A percentile compares a stretch with the other conserved stretches of the same genome.
These are phyloP conservation scores for Trypanosomatidae sp. DNA, from an alignment of 208 protist genomes.

Conservation along the genomic window DNA sequence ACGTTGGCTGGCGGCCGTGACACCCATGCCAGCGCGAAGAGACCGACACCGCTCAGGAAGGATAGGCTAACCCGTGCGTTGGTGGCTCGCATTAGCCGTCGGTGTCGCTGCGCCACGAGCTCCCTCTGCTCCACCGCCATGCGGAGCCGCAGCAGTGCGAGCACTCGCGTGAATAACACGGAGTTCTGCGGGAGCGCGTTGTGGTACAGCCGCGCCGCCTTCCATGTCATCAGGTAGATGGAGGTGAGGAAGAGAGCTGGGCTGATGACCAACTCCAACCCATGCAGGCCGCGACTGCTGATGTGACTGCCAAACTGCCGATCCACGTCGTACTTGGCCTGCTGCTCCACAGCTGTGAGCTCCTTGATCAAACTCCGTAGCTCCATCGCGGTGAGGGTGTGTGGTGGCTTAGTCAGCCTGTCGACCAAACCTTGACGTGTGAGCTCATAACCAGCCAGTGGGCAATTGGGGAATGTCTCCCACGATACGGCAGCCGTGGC, in stretches of 20 bases:
- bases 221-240: constrained; percentile 75
- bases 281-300: constrained; percentile 42
- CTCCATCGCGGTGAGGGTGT: constrained; percentile 39
- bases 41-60: constrained; percentile 48
- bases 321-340: constrained; percentile 66
- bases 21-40: constrained; percentile 42
- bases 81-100: constrained; percentile 66
- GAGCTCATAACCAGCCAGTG: constrained; percentile 63
- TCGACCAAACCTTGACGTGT: constrained; percentile 51
- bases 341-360: constrained; percentile 63
- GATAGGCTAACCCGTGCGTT: constrained; percentile 61
- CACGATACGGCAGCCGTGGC: constrained; percentile 4
- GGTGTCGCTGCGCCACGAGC: constrained; percentile 59
- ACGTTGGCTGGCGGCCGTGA: constrained; percentile 50
- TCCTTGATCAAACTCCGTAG: constrained; percentile 50
- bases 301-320: constrained; percentile 47
- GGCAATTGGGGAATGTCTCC: constrained; percentile 45
- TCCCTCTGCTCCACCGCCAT: constrained; percentile 49
- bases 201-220: constrained; percentile 60
- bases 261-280: constrained; percentile 63
- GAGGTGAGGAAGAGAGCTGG: constrained; percentile 56
- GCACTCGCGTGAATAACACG: constrained; percentile 46
- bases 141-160: constrained; percentile 39
- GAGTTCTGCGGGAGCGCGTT: constrained; percentile 61
- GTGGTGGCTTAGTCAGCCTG: constrained; percentile 28